Conservation (phyloP, 176 grass and related monocot species). For the Carex myosuroides region DNA sequence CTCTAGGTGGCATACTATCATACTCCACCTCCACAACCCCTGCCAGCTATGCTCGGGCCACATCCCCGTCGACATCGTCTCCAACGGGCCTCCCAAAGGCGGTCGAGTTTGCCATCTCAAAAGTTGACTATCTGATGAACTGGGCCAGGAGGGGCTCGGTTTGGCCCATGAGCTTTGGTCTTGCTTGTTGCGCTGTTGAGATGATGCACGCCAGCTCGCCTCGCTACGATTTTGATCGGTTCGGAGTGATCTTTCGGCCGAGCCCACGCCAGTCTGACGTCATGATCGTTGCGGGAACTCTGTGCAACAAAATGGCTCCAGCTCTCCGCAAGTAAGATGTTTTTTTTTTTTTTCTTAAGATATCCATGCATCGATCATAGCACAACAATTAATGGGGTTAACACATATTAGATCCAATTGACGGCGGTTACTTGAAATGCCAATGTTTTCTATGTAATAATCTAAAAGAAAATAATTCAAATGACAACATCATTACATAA, state of each 20-base stretch:
- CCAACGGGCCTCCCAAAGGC: conserved; percentile 34
- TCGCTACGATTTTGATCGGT: conserved; percentile 79
- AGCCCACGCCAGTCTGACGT: conserved; percentile 88
- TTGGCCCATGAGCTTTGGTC: conserved; percentile 87
- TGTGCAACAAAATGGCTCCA: conserved; percentile 90
- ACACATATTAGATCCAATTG: background rate
- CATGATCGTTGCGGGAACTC: conserved; percentile 83
- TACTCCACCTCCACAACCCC: conserved; percentile 27
- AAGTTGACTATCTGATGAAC: conserved; percentile 83
- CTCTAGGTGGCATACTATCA: conserved; percentile 22
- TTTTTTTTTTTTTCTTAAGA: background rate
- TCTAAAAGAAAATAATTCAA: background rate
- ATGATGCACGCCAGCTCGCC: conserved; percentile 78
- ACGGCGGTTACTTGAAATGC: background rate
- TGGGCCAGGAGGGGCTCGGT: conserved; percentile 64
- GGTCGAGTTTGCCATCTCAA: conserved; percentile 75
- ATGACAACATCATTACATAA: background rate
- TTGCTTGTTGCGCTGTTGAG: conserved; percentile 86
- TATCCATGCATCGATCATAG: background rate
- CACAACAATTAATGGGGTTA: background rate
- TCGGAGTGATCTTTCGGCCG: conserved; percentile 86
- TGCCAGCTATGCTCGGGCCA: background rate
- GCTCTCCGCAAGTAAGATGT: conserved; percentile 65
- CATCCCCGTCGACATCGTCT: conserved; percentile 14
- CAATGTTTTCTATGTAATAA: no score